phyloP scores from a whole-genome alignment of 345 rosid genomes.

The Brassica rapa region DNA sequence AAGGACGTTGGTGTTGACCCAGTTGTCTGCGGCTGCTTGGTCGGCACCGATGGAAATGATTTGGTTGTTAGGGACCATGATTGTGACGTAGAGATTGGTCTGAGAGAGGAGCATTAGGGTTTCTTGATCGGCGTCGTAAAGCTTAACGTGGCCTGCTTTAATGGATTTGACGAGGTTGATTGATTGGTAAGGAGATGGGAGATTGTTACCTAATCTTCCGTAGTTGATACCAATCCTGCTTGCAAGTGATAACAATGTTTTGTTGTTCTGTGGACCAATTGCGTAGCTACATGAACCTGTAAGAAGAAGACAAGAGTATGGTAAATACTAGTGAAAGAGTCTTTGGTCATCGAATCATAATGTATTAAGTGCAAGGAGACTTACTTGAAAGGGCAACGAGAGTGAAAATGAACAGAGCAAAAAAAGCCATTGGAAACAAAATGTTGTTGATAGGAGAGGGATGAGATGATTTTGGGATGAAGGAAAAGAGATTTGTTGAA shows the following conservation, averaged over 20 bases:
- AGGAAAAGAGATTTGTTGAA: constrained; percentile 13
- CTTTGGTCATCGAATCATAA: background rate
- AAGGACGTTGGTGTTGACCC: constrained; percentile 50
- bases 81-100: constrained; percentile 53
- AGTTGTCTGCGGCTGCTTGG: constrained; percentile 48
- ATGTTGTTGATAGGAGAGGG: constrained; percentile 13
- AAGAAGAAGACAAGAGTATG: background rate
- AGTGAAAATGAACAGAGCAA: constrained; percentile 25
- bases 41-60: constrained; percentile 50
- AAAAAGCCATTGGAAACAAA: constrained; percentile 21
- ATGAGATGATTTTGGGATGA: constrained; percentile 13
- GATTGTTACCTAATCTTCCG: constrained; percentile 45
- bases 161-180: constrained; percentile 51
- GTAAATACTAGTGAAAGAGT: background rate
- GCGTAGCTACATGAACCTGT: constrained; percentile 35
- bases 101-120: constrained; percentile 52
- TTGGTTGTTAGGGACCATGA: constrained; percentile 65
- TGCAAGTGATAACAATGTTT: constrained; percentile 21
- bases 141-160: constrained; percentile 56
- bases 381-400: constrained; percentile 37
- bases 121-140: constrained; percentile 61
- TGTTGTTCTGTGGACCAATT: background rate
- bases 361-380: constrained; percentile 12
- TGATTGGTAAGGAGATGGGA: constrained; percentile 58
- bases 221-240: constrained; percentile 39